Base-by-base conservation (phyloP, 192 early-diverging fungal species). In the Entomortierella beljakovae region DNA sequence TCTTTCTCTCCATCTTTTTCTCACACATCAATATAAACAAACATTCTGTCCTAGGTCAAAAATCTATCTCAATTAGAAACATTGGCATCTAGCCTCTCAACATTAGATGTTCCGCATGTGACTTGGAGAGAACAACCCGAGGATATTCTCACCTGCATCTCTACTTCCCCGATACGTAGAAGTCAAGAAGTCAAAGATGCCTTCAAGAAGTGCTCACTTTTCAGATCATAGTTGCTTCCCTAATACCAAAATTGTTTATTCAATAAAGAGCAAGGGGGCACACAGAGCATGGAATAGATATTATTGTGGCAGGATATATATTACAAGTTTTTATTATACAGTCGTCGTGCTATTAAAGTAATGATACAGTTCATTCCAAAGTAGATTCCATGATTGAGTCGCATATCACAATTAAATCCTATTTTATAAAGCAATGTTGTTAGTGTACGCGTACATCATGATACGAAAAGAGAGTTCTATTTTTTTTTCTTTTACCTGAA, bases 61-160 rank as follows among this genome's bases (percentile, higher is more conserved):
- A 90, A 93, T 67, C 69, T 87, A 15, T 72, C 84, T 48, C 88
- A 92, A 10, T 61, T 94, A 25, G 80, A 86, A 52, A 83, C 86
- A 35, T 64, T 93, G 33, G 85, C 84, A 18, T 82, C 80, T 10
- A 83, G 79, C 29, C 84, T 94, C 13, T 72, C 85, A 57, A 66
- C 81, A 34, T 66, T 90, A 51, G 58, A 82, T 35, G 85, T 93
- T 15, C 88, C 88, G 18, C 87, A 85, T 49, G 71, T 91, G 43
- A 79, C 87, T 58, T 94, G 93, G 93, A 84, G 83, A 25, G 93
- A 94, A 66, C 89, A 91, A 59, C 93, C 93, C 18, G 93, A 94
- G 37, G 92, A 93, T 80, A 88, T 90, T 18, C 74, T 87, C 16
- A 93, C 92, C 0, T 89, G 90, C 35, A 64, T 94, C 34, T 91